Evolutionary conservation across 108 stramenopile species (phyloP).

Genomic region (Nannochloropsis gaditana): DNA sequence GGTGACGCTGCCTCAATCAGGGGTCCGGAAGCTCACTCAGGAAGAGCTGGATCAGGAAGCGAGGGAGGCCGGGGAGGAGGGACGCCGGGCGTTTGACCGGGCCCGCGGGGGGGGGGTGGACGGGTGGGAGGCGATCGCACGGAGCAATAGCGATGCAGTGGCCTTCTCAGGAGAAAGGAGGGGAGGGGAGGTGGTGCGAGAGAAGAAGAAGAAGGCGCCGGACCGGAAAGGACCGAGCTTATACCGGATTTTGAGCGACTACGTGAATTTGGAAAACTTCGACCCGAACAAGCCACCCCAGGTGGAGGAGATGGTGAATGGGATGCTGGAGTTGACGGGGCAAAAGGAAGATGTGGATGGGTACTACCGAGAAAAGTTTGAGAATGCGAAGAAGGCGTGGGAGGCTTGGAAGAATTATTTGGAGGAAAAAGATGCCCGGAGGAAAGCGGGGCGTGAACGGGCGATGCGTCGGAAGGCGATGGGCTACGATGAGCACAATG

Average conservation of each 20-base stretch:
- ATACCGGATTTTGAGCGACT: not conserved
- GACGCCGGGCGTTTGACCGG: not conserved
- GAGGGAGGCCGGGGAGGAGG: slow-evolving; percentile 9
- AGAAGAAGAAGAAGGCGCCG: slow-evolving; percentile 7
- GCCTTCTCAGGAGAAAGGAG: too few relatives aligned
- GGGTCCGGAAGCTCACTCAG: not conserved
- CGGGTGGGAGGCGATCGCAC: not conserved
- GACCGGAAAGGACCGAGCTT: not conserved
- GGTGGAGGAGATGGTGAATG: slow-evolving; percentile 8
- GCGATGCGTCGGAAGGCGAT: not conserved
- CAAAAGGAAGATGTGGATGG: not conserved
- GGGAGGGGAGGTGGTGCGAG: not conserved
- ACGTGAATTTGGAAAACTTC: not conserved
- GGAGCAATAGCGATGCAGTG: not conserved
- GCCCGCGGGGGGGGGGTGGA: not conserved
- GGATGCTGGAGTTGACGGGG: not conserved
- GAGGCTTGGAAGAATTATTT: slow-evolving; percentile 1
- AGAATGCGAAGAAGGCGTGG: slow-evolving; percentile 10
- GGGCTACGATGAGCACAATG: not conserved
- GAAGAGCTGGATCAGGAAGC: not conserved
- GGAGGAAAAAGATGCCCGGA: not conserved
- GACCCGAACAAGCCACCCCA: not conserved
- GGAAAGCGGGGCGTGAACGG: not conserved
- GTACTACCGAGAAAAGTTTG: slow-evolving; percentile 1
- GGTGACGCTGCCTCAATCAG: not conserved